Evolutionary conservation across 2,329 filamentous ascomycete genomes (phyloP), one percentile per base, ranked within the genome.

Genomic region (Cladosporium velox): DNA sequence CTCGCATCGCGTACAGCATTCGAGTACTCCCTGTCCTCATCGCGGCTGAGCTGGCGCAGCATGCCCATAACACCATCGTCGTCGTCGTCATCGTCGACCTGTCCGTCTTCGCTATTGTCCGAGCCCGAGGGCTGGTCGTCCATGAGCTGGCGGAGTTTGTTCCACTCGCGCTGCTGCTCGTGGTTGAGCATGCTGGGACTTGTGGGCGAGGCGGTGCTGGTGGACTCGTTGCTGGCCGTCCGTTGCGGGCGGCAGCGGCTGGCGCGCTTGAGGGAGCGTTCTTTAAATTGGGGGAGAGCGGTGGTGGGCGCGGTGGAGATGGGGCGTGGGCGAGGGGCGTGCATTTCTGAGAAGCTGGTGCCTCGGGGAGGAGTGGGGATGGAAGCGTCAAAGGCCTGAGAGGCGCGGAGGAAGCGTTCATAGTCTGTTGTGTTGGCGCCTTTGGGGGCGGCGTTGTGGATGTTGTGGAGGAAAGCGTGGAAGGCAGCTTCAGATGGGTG

Each of bases 31-130:
- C 14, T 26, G 2, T 57, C 51, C 35, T 57, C 61, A 2, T 64
- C 61, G 2, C 61, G 34, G 18, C 26, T 64, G 11, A 57, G 35
- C 61, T 64, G 32, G 51, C 61, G 61, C 61, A 64, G 35, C 61
- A 64, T 64, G 15, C 61, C 61, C 34, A 64, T 57, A 26, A 64
- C 61, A n/a, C 61, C 61, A 4, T 64, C 51, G 11, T 64, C 60
- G n/a, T 61, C 59, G 15, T 62, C 38, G 26, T 49, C 38, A 21
- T 30, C 32, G 5, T 54, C 44, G 14, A 7, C 30, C 21, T 47
- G 35, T 15, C 57, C 41, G 57, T 38, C 26, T 2, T 59, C 57
- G 14, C 35, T 26, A n/a, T 10, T 24, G 12, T 38, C 24, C 14
- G 57, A 38, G 35, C 21, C 21, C n/a, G 57, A 41, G 15, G 21